Base-by-base conservation (phyloP, 768 basidiomycete species). In the Leccinellum albellum region DNA sequence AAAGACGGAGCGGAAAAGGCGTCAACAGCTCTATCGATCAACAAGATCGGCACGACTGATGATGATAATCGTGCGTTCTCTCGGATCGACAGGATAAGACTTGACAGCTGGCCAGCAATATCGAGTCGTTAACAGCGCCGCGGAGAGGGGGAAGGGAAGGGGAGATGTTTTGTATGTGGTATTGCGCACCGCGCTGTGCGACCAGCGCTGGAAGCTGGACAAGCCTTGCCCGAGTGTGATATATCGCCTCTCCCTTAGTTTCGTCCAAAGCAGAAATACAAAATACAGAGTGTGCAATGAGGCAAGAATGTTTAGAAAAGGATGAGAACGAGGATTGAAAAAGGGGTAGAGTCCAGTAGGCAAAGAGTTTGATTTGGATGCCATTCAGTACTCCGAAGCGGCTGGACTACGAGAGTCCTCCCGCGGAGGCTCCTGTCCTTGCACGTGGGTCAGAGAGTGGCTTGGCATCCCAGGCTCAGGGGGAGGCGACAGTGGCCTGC, bases 401-500 rank as follows among this genome's bases (percentile, higher is more conserved):
- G 69, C 63, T 29, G 71, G 71, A 57, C 71, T 73, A 24, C 73
- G 86, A 8, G 86, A 87, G 62, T 82, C 83, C 67, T 86, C 87
- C 51, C 79, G 82, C 20, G 84, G 82, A 33, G 81, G 79, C 52
- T 83, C 80, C 66, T 86, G 87, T 31, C 82, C 81, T 64, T 79
- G 79, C 54, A 81, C 79, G 28, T 84, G 80, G 42, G 80, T 70
- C 51, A 85, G 78, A 37, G 81, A 78, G 65, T 84, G 82, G 37
- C 66, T 62, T 23, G 73, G 64, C 57, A 76, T 70, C 48, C 74
- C 77, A 17, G 75, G 70, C 63, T 88, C 87, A 9, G 85, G 82
- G 17, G 86, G 82, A 42, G 87, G 86, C 13, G 88, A 86, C 62
- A 87, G 66, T 12, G 85, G 82, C 58, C 83, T 77, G 58, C 64